Base-by-base conservation (phyloP, 805 yeast genomes). In the Candida xiaguanensis region DNA sequence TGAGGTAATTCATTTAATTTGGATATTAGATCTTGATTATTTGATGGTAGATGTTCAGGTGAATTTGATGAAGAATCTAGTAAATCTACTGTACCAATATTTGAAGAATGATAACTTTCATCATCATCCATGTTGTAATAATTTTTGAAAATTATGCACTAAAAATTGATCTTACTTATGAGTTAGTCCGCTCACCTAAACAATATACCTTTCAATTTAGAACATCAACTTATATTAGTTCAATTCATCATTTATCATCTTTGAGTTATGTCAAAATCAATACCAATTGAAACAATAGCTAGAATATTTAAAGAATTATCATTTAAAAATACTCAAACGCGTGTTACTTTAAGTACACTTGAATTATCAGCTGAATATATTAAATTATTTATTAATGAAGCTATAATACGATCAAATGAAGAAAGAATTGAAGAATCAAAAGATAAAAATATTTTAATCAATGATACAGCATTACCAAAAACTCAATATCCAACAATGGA, bases 381-480 rank as follows among this genome's bases (percentile, higher is more conserved):
- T 14, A 58, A 71, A 29, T 60, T 79, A 51, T 80, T 80, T 49
- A 69, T 80, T 12, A 67, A 69, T 33, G 86, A 80, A 52, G 85
- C 85, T 0, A 65, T 79, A 2, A 50, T 72, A 5, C 51, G 86
- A 41, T 71, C 85, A 8, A 77, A 79, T 45, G 80, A 77, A 42
- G 77, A 71, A 34, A 50, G 80, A 24, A 29, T 58, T 8, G 45
- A 51, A 12, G 72, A 67, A 31, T 53, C 55, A 4, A 59, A 52
- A 16, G 70, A 63, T 40, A 57, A 53, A 22, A 46, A 58, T 2
- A 20, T 24, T 29, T 41, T 39, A 11, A 32, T 32, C 20, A 39
- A 41, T 5, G 36, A 44, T 9, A 6, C 9, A 20, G 29, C 32
- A 11, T n/a, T n/a, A n/a, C 45, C 36, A 11, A 46, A 42, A n/a